A percentile compares a stretch with the other conserved stretches of the same genome.
phyloP scores from a whole-genome alignment of 2,329 filamentous ascomycete species.

The Colletotrichum camelliae region DNA sequence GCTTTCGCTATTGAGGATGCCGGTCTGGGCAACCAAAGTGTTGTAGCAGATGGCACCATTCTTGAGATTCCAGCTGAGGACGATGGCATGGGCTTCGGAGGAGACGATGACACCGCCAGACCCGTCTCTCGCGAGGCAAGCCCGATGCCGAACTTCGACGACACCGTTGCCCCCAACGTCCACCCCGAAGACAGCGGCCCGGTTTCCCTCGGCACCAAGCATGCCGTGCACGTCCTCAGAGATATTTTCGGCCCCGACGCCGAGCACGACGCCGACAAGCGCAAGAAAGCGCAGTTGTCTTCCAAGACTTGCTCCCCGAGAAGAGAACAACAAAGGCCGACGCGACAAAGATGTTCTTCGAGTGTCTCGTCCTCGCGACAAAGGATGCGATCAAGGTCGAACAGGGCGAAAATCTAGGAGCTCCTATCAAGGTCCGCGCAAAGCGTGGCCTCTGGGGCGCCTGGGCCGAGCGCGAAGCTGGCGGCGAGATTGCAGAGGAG shows the following conservation, averaged over 20 bases:
- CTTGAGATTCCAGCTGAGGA: slow-evolving; percentile 70
- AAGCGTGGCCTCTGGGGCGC: slow-evolving; percentile 97
- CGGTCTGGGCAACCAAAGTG: slow-evolving; percentile 57
- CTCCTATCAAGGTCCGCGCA: slow-evolving; percentile 80
- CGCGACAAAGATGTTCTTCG: slow-evolving; percentile 99
- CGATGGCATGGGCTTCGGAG: slow-evolving; percentile 44
- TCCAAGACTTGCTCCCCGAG: slow-evolving; percentile 91
- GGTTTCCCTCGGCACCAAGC: slow-evolving; percentile 89
- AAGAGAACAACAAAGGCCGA: slow-evolving; percentile 81
- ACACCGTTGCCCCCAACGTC: slow-evolving; percentile 75
- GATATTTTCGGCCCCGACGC: slow-evolving; percentile 82
- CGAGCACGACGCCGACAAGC: slow-evolving; percentile 71
- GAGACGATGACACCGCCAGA: slow-evolving; percentile 52
- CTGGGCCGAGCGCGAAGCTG: slow-evolving; percentile 84
- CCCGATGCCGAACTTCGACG: slow-evolving; percentile 72
- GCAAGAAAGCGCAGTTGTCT: slow-evolving; percentile 81
- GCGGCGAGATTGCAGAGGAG: slow-evolving; percentile 63
- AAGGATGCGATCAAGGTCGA: slow-evolving; percentile 99
- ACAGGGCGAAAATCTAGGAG: slow-evolving; percentile 78
- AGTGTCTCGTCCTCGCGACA: slow-evolving; percentile 91
- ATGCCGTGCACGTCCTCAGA: slow-evolving; percentile 92
- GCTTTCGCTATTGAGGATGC: slow-evolving; percentile 55
- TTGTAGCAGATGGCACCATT: slow-evolving; percentile 64
- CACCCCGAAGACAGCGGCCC: slow-evolving; percentile 86
- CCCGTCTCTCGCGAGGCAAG: slow-evolving; percentile 44